These are phyloP conservation scores for Kwoniella mangroviensis DNA, from an alignment of 768 basidiomycete species.

Conservation along the genomic window DNA sequence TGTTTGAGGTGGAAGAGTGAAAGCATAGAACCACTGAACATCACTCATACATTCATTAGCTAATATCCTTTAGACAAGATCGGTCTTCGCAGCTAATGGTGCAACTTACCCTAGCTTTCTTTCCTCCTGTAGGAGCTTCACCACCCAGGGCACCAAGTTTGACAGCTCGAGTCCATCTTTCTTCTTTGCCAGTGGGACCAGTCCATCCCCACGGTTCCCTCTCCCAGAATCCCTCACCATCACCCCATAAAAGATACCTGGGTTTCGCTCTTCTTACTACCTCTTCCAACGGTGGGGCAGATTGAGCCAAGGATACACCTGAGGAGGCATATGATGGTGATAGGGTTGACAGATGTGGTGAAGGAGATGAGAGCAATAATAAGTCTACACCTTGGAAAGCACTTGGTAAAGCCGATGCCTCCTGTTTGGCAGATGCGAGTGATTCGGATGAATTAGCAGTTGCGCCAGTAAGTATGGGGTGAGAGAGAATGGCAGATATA, in stretches of 20 bases:
- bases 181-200: slow-evolving; percentile 60
- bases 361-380: slow-evolving; percentile 74
- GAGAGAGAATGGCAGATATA: slow-evolving; percentile 57
- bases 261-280: slow-evolving; percentile 65
- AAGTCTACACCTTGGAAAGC: slow-evolving; percentile 66
- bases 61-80: background rate
- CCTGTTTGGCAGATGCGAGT: slow-evolving; percentile 70
- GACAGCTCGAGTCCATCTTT: slow-evolving; percentile 72
- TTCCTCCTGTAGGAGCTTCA: slow-evolving; percentile 62
- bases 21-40: slow-evolving; percentile 94
- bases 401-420: slow-evolving; percentile 69
- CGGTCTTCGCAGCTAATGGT: background rate
- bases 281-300: slow-evolving; percentile 57
- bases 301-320: slow-evolving; percentile 68
- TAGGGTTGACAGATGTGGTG: slow-evolving; percentile 62
- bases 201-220: slow-evolving; percentile 85
- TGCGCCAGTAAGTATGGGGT: slow-evolving; percentile 28
- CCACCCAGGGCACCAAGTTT: slow-evolving; percentile 87
- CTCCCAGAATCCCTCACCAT: slow-evolving; percentile 86
- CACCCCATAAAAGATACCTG: slow-evolving; percentile 81
- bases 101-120: slow-evolving; percentile 79
- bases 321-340: slow-evolving; percentile 60
- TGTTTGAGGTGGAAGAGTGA: slow-evolving; percentile 72
- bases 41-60: slow-evolving; percentile 1
- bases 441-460: slow-evolving; percentile 58